Percentiles rank a stretch among this genome's conserved stretches.
These are phyloP conservation scores for Narthecium ossifragum DNA, from an alignment of 106 monocot species.

Conservation along the genomic window DNA sequence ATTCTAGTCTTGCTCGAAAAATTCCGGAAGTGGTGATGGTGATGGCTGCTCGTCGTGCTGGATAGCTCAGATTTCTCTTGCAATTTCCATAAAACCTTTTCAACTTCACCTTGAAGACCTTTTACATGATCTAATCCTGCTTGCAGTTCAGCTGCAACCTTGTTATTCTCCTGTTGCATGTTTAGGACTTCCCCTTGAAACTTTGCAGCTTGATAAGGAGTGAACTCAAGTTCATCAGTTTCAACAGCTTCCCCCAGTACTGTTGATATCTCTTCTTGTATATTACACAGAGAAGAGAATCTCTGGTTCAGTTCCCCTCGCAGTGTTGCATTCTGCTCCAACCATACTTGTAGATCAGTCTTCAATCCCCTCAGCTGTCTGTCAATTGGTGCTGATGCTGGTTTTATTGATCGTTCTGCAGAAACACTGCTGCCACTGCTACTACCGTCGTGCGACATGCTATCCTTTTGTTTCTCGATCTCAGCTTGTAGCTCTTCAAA, in stretches of 20 bases:
- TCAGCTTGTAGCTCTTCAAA: constrained; percentile 42
- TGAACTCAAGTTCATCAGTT: constrained; percentile 28
- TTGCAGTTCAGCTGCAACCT: constrained; percentile 56
- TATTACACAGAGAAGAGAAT: constrained; percentile 39
- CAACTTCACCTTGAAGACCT: constrained; percentile 44
- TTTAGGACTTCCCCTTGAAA: constrained; percentile 72
- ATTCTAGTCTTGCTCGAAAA: constrained; percentile 34
- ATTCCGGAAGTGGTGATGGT: constrained; percentile 22
- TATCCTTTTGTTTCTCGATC: constrained; percentile 27
- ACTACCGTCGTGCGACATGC: constrained; percentile 10
- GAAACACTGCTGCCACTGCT: background rate
- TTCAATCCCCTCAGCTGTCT: constrained; percentile 57
- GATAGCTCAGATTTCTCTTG: constrained; percentile 35
- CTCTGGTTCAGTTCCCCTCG: constrained; percentile 50
- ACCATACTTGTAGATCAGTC: constrained; percentile 60
- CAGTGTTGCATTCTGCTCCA: constrained; percentile 56
- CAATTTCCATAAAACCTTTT: constrained; percentile 34
- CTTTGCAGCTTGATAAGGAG: constrained; percentile 64
- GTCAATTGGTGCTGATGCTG: constrained; percentile 24
- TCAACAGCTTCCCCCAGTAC: constrained; percentile 27
- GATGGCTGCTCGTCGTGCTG: constrained; percentile 11
- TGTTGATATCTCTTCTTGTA: constrained; percentile 61
- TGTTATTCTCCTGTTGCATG: constrained; percentile 85
- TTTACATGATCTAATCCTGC: constrained; percentile 53
- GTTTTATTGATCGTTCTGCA: constrained; percentile 2